Percentiles rank a stretch among this genome's conserved stretches.
These are phyloP conservation scores for Candida ipomoeae DNA, from an alignment of 805 yeast species.

Conservation along the genomic window DNA sequence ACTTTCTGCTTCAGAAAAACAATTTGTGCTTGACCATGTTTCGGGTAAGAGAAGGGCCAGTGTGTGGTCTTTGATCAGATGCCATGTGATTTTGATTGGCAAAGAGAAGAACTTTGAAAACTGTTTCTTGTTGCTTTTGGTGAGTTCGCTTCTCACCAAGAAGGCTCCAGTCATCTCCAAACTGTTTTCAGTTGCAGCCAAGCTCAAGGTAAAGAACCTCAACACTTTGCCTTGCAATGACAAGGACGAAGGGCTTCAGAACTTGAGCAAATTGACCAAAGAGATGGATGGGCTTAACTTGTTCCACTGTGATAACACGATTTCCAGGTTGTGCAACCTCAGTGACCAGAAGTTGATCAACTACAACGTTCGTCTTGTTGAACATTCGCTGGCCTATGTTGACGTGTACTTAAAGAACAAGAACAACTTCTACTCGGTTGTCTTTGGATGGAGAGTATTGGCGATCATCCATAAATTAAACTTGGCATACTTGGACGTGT, in stretches of 20 bases:
- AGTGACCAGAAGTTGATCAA: constrained; percentile 22
- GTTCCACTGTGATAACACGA: constrained; percentile 25
- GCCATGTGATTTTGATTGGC: constrained; percentile 26
- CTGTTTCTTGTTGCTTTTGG: constrained; percentile 27
- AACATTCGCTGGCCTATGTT: constrained; percentile 27
- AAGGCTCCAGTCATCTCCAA: constrained; percentile 20
- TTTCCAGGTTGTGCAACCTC: constrained; percentile 28
- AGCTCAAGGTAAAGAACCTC: constrained; percentile 24
- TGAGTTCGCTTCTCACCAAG: constrained; percentile 25
- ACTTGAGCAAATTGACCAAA: constrained; percentile 24
- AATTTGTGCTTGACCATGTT: constrained; percentile 16
- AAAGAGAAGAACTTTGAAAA: constrained; percentile 33
- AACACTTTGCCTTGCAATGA: constrained; percentile 30
- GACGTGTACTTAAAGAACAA: constrained; percentile 24
- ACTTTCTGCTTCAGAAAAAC: constrained; percentile 8
- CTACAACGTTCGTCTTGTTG: constrained; percentile 23
- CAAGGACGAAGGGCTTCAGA: constrained; percentile 18
- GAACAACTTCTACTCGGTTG: constrained; percentile 23
- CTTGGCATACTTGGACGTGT: constrained; percentile 22
- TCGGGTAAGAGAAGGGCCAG: constrained; percentile 16
- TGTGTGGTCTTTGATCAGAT: constrained; percentile 17
- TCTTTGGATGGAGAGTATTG: constrained; percentile 36
- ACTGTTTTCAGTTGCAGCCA: constrained; percentile 23
- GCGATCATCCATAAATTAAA: constrained; percentile 33
- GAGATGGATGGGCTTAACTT: constrained; percentile 30